Conservation (phyloP, 352 stramenopile species). For the Pythium dissotocum region DNA sequence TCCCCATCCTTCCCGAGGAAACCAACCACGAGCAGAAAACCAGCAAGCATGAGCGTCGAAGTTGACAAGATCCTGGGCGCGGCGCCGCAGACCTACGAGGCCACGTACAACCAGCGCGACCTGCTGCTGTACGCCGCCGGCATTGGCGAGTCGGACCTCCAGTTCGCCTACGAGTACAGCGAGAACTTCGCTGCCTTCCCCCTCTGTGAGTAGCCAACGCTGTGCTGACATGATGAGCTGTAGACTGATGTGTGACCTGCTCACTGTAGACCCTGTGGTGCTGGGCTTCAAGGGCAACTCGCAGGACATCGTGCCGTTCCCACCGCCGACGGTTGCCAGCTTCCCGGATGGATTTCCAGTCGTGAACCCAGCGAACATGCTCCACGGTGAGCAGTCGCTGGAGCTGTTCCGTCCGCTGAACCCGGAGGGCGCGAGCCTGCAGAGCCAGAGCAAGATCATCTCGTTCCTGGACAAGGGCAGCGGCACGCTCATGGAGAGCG, state of each 20-base stretch:
- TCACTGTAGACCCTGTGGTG: conserved; percentile 66
- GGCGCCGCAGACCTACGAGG: conserved; percentile 49
- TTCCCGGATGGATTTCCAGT: conserved; percentile 66
- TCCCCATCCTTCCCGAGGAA: background rate
- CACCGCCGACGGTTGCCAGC: conserved; percentile 61
- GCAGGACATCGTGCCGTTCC: conserved; percentile 88
- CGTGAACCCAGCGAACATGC: conserved; percentile 82
- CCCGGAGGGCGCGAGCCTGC: conserved; percentile 49
- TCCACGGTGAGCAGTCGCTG: conserved; percentile 86
- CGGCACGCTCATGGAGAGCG: conserved; percentile 82
- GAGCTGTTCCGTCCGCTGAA: conserved; percentile 78
- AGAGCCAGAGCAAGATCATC: conserved; percentile 66
- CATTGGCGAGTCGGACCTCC: conserved; percentile 83
- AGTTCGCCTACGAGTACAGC: conserved; percentile 90
- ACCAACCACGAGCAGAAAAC: background rate
- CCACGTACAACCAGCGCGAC: conserved; percentile 88
- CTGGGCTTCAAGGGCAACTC: conserved; percentile 87
- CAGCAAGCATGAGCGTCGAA: conserved; percentile 51
- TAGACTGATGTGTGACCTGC: background rate
- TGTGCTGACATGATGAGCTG: background rate
- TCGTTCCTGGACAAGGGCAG: conserved; percentile 86
- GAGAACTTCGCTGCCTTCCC: conserved; percentile 88
- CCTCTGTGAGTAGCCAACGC: conserved; percentile 42
- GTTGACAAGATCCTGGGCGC: conserved; percentile 65
- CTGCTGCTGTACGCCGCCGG: conserved; percentile 87